Evolutionary conservation across 768 basidiomycete species (phyloP).

Genomic region (Hericium alpestre): DNA sequence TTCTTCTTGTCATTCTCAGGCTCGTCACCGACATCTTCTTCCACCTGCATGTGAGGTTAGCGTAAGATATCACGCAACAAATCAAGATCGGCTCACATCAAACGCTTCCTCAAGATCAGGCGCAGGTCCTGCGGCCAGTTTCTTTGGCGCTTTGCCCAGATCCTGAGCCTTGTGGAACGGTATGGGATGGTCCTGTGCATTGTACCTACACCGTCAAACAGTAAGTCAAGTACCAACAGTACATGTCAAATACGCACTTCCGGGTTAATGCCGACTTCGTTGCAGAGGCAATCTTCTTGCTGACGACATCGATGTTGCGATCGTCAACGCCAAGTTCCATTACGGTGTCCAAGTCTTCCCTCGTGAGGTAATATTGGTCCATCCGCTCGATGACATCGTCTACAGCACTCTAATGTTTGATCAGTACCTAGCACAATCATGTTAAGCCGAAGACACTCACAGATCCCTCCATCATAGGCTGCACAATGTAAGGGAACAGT

Average conservation of each 20-base stretch:
- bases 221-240: background rate
- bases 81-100: conserved; percentile 40
- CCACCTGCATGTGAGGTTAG: conserved; percentile 3
- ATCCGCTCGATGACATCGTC: conserved; percentile 76
- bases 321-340: conserved; percentile 87
- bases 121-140: conserved; percentile 57
- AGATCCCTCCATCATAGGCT: conserved; percentile 62
- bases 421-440: background rate
- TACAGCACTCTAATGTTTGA: conserved; percentile 49
- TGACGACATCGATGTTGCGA: conserved; percentile 57
- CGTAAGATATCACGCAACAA: background rate
- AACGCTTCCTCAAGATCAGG: conserved; percentile 92
- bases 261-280: conserved; percentile 80
- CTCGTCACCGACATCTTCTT: conserved; percentile 13
- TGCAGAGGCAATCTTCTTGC: conserved; percentile 75
- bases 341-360: conserved; percentile 95
- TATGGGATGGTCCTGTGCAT: conserved; percentile 81
- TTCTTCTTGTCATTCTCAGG: conserved; percentile 15
- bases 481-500: conserved; percentile 71
- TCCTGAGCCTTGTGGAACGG: conserved; percentile 87
- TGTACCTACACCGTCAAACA: conserved; percentile 52
- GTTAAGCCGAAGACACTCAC: conserved; percentile 37
- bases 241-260: conserved; percentile 40
- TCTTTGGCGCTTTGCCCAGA: conserved; percentile 72
- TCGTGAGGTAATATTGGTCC: conserved; percentile 90